Base-by-base conservation (phyloP, 345 rosid genomes). In the Aethionema arabicum region DNA sequence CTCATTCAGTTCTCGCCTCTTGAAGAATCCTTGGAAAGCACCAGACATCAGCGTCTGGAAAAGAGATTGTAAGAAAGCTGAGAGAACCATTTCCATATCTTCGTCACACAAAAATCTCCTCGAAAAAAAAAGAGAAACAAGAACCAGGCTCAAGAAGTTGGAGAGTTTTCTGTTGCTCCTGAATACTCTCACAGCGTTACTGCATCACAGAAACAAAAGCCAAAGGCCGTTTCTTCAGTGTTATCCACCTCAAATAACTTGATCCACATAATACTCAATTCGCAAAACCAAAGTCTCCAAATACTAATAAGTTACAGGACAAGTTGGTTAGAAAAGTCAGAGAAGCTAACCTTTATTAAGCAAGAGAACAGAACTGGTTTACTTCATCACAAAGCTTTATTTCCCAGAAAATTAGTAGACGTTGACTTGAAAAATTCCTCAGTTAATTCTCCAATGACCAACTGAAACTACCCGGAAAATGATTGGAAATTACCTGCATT, bases 41-140 rank as follows among this genome's bases (percentile, higher is more conserved):
- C 6, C n/a, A 45, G 76, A 50, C 36, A 53, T 32, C 63, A 75
- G 5, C 6, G 58, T 66, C 53, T 75, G 66, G 40, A 75, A 62
- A 13, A 75, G 61, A 30, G 70, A 62, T 32, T 75, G 65, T 21
- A 75, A 51, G 43, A 72, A 52, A 39, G 76, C 76, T 36, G 61
- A 43, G 32, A 65, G 57, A 52, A 72, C 31, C 47, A 59, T 16
- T 32, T 35, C 76, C 0, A 11, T 4, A 61, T 52, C 55, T 39
- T 40, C 12, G 35, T 61, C 32, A 37, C 56, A 61, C 62, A 46
- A 39, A 45, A 52, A 53, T 2, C n/a, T 30, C 35, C 52, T 41
- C 29, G 33, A 15, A 2, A 31, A 54, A 59, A 42, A 48, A 38
- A 12, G 3, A 53, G n/a, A 32, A 59, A 40, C 13, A 57, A 67